phyloP scores from a whole-genome alignment of 352 stramenopile species.

The Aphanomyces stellatus region DNA sequence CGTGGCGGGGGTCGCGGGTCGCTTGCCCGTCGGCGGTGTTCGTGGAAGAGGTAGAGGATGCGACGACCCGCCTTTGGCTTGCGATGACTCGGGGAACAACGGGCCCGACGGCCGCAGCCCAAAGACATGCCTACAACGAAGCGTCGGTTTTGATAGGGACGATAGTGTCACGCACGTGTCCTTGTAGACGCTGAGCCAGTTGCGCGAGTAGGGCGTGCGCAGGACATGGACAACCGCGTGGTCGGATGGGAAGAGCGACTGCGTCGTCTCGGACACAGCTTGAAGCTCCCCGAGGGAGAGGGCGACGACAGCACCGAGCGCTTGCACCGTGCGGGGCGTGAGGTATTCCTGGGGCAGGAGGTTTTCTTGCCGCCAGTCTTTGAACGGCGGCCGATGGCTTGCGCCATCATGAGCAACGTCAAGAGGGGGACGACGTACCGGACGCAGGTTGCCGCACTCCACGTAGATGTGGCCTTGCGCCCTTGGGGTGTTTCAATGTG shows the following conservation, averaged over 20 bases:
- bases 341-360: conserved; percentile 39
- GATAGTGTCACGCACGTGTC: conserved; percentile 27
- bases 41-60: too few species aligned
- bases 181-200: conserved; percentile 63
- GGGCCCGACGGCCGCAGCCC: conserved; percentile 36
- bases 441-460: conserved; percentile 48
- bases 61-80: too few species aligned
- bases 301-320: conserved; percentile 35
- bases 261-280: conserved; percentile 36
- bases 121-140: conserved; percentile 39
- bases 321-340: conserved; percentile 43
- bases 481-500: conserved; percentile 42
- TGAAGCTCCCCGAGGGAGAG: conserved; percentile 43
- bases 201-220: conserved; percentile 30
- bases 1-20: too few species aligned
- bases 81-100: too few species aligned
- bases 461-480: conserved; percentile 34
- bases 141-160: background rate
- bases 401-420: background rate
- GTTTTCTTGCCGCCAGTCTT: conserved; percentile 48
- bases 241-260: conserved; percentile 51
- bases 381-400: conserved; percentile 48
- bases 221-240: conserved; percentile 51
- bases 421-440: conserved; percentile 16
- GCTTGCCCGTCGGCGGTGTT: too few species aligned